A percentile compares a stretch with the other conserved stretches of the same genome.
Evolutionary conservation across 139 green algal species (phyloP).

Genomic region (Coccomyxa sp.): DNA sequence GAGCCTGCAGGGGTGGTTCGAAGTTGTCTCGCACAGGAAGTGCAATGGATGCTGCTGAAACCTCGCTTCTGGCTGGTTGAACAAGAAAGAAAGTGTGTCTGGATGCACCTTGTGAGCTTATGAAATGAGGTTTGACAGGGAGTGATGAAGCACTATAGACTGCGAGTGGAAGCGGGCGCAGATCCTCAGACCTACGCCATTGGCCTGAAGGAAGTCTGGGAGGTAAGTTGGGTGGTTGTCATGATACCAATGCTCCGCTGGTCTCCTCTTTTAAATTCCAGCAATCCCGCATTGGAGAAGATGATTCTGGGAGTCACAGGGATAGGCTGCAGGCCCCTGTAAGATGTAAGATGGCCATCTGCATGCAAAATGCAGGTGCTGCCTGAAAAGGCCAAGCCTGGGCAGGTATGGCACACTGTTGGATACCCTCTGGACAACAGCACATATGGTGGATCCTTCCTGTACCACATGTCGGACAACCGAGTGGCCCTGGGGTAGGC

Average conservation of each 20-base stretch:
- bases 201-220: constrained; percentile 92
- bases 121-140: constrained; percentile 28
- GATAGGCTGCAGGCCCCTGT: too few species aligned
- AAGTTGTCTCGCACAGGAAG: too few species aligned
- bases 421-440: constrained; percentile 70
- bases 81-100: too few species aligned
- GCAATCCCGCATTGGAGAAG: too few species aligned
- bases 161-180: constrained; percentile 57
- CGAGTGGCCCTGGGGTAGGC: constrained; percentile 66
- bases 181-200: constrained; percentile 85
- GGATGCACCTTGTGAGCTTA: too few species aligned
- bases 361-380: constrained; percentile 24
- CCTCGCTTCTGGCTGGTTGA: too few species aligned
- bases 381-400: constrained; percentile 58
- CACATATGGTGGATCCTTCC: constrained; percentile 83
- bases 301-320: too few species aligned
- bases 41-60: too few species aligned
- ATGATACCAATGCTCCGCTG: too few species aligned
- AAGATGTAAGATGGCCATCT: too few species aligned
- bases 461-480: constrained; percentile 90
- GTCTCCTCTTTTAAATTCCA: too few species aligned
- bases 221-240: constrained; percentile 26
- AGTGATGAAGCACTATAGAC: constrained; percentile 60
- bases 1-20: too few species aligned
- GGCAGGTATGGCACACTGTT: constrained; percentile 78